phyloP scores from a whole-genome alignment of 768 basidiomycete genomes.

The Agaricus sinodeliciosus region DNA sequence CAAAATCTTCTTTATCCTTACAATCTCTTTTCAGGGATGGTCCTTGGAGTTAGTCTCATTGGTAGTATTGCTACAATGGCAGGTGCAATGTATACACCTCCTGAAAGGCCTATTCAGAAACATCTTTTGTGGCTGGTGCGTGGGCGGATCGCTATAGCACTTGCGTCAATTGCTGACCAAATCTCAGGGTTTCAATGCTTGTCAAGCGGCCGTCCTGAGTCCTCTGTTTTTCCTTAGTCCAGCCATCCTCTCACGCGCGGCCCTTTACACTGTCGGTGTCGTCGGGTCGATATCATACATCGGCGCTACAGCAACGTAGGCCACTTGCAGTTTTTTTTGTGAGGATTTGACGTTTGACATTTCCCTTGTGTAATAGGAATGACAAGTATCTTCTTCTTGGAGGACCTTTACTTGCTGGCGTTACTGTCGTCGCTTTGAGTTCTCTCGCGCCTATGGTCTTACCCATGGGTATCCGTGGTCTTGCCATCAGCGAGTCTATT shows the following conservation, averaged over 20 bases:
- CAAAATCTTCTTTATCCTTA: neutral
- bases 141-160: slow-evolving; percentile 6
- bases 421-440: slow-evolving; percentile 81
- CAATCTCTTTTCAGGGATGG: slow-evolving; percentile 48
- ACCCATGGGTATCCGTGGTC: slow-evolving; percentile 72
- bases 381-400: slow-evolving; percentile 85
- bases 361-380: slow-evolving; percentile 30
- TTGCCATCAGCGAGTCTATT: slow-evolving; percentile 71
- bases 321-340: slow-evolving; percentile 1
- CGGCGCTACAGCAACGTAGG: slow-evolving; percentile 78
- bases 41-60: slow-evolving; percentile 73
- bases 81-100: slow-evolving; percentile 72
- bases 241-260: slow-evolving; percentile 79
- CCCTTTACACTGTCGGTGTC: slow-evolving; percentile 80
- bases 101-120: slow-evolving; percentile 70
- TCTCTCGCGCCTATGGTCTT: slow-evolving; percentile 86
- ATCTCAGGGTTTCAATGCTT: slow-evolving; percentile 71
- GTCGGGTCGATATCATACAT: slow-evolving; percentile 85
- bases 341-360: neutral
- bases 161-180: slow-evolving; percentile 1
- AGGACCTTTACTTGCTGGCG: slow-evolving; percentile 81
- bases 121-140: slow-evolving; percentile 77
- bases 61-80: slow-evolving; percentile 84
- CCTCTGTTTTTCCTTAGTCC: slow-evolving; percentile 88
- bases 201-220: slow-evolving; percentile 80